Base-by-base conservation (phyloP, 441 rosid species). In the Melastoma candidum region DNA sequence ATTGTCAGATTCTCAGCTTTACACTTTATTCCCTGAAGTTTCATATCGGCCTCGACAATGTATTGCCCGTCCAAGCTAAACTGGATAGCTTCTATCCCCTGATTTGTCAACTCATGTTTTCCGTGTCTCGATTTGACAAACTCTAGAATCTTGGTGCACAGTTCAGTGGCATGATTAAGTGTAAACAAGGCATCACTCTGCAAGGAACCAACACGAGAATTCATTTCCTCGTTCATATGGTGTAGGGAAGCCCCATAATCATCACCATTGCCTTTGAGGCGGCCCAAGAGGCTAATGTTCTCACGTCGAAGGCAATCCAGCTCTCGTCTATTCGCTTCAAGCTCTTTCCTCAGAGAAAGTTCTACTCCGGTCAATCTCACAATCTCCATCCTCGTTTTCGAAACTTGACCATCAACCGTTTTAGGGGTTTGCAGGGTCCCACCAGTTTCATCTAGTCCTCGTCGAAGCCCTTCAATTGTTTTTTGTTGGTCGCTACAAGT, bases 401-500 rank as follows among this genome's bases (percentile, higher is more conserved):
- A 66, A 51, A 81, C 61, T 45, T 72, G 67, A 70, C 70, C 70
- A 41, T 82, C 90, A 66, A 48, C 54, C 41, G 70, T 75, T 54
- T 77, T 85, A 54, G 25, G 45, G 32, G 84, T 48, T 36, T 73
- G 77, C 71, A 72, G 75, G 63, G 69, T 81, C 61, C 65, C 74
- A 48, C 67, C 56, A 63, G 81, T 75, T 51, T 69, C 77, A 45
- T 57, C 46, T 44, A 78, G 74, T 63, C 67, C 81, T 64, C 69
- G 83, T 59, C 71, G 74, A 71, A 93, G 75, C 13, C 90, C 95
- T 57, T 77, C 90, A 22, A 89, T 81, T 49, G 95, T 80, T 72
- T 80, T 93, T 76, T 70, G 93, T 70, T 93, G 97, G 47, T 86
- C 96, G 56, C 67, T 83, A 77, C 90, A 81, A 44, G 83, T 80